Evolutionary conservation across 306 rosid species (phyloP).

Genomic region (Castanopsis chinensis): DNA sequence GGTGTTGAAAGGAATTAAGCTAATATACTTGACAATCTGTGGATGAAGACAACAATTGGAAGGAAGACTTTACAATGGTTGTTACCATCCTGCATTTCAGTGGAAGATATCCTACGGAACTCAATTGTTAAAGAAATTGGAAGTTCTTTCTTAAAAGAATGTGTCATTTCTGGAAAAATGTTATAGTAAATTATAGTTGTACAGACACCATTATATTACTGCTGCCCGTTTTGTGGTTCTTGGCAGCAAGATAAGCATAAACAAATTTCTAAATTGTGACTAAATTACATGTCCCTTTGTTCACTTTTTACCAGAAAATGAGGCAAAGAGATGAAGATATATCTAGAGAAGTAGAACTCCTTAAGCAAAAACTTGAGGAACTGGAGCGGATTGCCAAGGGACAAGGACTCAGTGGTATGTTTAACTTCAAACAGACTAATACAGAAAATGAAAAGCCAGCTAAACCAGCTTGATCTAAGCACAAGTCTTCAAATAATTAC

Average conservation of each 20-base stretch:
- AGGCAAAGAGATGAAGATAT: conserved; percentile 58
- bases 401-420: conserved; percentile 66
- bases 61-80: not conserved
- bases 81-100: not conserved
- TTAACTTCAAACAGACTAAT: conserved; percentile 45
- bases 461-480: conserved; percentile 56
- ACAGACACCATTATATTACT: not conserved
- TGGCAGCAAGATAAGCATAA: conserved; percentile 12
- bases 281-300: not conserved
- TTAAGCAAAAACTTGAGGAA: conserved; percentile 61
- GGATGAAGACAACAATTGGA: not conserved
- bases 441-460: conserved; percentile 41
- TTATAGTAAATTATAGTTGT: not conserved
- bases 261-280: conserved; percentile 4
- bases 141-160: not conserved
- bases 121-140: not conserved
- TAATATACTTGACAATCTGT: not conserved
- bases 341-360: conserved; percentile 57
- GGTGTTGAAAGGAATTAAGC: not conserved
- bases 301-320: conserved; percentile 52
- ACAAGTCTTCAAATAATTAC: conserved; percentile 15
- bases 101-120: not conserved
- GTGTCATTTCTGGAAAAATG: not conserved
- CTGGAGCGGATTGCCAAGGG: conserved; percentile 69
- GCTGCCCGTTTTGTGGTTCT: not conserved